Evolutionary conservation across 176 grass and related monocot species (phyloP), one percentile per base, ranked within the genome.

Genomic region (Thinopyrum elongatum): DNA sequence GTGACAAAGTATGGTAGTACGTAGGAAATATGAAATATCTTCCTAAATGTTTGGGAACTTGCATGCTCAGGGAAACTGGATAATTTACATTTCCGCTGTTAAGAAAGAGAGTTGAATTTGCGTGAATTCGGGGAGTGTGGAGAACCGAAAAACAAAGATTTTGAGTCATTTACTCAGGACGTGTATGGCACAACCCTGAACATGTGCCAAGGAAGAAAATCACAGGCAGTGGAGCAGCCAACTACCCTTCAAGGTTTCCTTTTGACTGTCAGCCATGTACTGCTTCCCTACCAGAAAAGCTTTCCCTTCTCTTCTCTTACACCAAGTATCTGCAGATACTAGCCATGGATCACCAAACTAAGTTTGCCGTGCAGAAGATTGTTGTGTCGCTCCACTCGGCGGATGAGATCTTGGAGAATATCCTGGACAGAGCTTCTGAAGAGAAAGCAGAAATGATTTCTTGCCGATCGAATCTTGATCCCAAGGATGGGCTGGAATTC

Each of bases 251-350:
- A 80, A 41, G 19, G 58, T 44, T 85, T 66, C 4, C 76, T 0
- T n/a, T 85, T 81, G 88, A 85, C 88, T 76, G 60, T 84, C 84
- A 76, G 82, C 19, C 81, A 31, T 47, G 17, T 29, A 7, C 17
- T 38, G 27, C 34, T 25, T 65, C 35, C 17, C 34, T 38, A 11
- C 84, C 41, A 42, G 42, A 51, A 35, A 61, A 75, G 12, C 5
- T 14, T 9, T 30, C 30, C 29, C 41, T 76, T 42, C 15, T 53
- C 66, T 74, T 53, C 23, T 8, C 17, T 57, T 80, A 19, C 39
- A 65, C 41, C 57, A 80, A 31, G 12, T 23, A 13, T 39, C 22
- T 55, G 66, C 29, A 34, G 30, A 41, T 8, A 17, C 62, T 68
- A 39, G 25, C 31, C 83, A 89, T 85, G 88, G 83, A 89, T 77